These are phyloP conservation scores for Saccharomycopsis fodiens DNA, from an alignment of 805 yeast genomes.

Conservation along the genomic window DNA sequence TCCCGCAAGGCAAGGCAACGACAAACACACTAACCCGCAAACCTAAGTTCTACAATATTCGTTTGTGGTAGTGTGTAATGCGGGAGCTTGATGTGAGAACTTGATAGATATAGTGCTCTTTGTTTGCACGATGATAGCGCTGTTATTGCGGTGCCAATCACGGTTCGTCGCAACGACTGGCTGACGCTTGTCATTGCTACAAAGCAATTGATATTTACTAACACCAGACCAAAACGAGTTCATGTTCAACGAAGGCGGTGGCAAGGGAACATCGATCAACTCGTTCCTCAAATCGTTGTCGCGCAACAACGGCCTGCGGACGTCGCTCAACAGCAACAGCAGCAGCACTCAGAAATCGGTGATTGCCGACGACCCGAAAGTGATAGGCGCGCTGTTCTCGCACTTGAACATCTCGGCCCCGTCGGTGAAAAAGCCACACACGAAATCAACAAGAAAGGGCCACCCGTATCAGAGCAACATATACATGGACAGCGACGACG, in stretches of 20 bases:
- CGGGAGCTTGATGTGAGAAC: no score
- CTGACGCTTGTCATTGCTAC: neutral
- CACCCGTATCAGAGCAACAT: conserved; percentile 21
- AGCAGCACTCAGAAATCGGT: conserved; percentile 23
- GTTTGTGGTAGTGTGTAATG: no score
- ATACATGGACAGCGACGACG: conserved; percentile 76
- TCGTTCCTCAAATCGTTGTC: conserved; percentile 39
- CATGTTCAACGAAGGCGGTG: conserved; percentile 62
- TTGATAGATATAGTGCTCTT: no score
- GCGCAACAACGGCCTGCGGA: conserved; percentile 23
- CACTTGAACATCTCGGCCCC: conserved; percentile 37
- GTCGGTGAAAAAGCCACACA: conserved; percentile 3
- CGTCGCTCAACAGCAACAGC: conserved; percentile 16
- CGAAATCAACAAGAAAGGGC: neutral
- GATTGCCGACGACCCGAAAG: conserved; percentile 30
- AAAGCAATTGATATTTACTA: neutral
- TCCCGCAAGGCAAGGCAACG: neutral
- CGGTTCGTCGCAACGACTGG: neutral
- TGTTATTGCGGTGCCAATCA: no score
- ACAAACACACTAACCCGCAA: no score
- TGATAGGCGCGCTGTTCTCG: conserved; percentile 50
- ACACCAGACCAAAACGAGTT: conserved; percentile 39
- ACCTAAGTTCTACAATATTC: no score
- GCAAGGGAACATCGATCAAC: conserved; percentile 52
- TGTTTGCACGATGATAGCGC: no score